Conservation (phyloP, 345 rosid species). For the Hibiscus tridactylites region DNA sequence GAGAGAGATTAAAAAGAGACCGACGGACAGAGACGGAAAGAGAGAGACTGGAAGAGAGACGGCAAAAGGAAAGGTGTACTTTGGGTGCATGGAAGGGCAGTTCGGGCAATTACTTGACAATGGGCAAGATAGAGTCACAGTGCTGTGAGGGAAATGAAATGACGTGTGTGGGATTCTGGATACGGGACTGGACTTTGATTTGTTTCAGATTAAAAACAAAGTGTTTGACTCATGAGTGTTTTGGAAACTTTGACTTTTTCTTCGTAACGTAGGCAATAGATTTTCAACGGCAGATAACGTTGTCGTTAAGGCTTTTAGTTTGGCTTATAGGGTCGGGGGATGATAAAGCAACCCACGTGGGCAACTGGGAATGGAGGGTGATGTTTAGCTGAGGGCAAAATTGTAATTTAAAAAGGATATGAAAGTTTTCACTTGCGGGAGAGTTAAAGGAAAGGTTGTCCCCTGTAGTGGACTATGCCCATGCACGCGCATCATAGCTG, state of each 20-base stretch:
- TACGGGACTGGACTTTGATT: neutral
- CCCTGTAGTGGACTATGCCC: slow-evolving; percentile 1
- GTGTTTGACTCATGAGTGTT: slow-evolving; percentile 14
- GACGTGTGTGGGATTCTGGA: slow-evolving; percentile 9
- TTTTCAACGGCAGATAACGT: neutral
- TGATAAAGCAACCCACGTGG: neutral
- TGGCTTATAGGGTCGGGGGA: no score
- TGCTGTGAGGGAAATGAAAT: slow-evolving; percentile 22
- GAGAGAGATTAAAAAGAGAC: neutral
- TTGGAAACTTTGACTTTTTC: slow-evolving; percentile 14
- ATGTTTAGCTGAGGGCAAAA: neutral
- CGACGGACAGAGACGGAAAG: slow-evolving; percentile 9
- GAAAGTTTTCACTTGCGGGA: slow-evolving; percentile 10
- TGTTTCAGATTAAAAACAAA: neutral
- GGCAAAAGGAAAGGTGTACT: slow-evolving; percentile 30
- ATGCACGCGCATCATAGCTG: no score
- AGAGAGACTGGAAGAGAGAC: slow-evolving; percentile 9
- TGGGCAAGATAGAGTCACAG: slow-evolving; percentile 18
- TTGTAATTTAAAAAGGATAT: neutral
- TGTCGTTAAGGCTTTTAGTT: neutral
- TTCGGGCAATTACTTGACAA: slow-evolving; percentile 11
- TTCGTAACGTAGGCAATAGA: neutral
- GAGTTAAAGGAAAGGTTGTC: slow-evolving; percentile 35
- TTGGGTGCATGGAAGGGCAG: slow-evolving; percentile 16
- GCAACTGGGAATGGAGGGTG: neutral